Evolutionary conservation across 2,329 filamentous ascomycete species (phyloP), one percentile per base, ranked within the genome.

Genomic region (Sporothrix schenckii): DNA sequence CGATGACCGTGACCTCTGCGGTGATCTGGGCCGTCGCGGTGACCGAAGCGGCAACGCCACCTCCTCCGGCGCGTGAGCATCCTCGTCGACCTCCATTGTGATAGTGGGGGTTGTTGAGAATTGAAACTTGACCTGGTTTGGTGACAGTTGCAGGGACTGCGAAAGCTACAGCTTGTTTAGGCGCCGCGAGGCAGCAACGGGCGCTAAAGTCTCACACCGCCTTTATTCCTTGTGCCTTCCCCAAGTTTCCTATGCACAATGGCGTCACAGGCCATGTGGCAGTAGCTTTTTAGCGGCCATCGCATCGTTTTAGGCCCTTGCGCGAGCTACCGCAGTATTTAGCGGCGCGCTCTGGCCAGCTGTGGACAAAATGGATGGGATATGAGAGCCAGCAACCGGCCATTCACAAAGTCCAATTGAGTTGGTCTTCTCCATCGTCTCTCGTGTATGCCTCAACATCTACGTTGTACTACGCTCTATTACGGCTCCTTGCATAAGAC

Each of bases 221-320:
- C 63, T 41, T 66, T 39, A n/a, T 21, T 49, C 30, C 54, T 10
- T 54, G 41, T 34, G 10, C 50, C 21, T 53, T 34, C 14, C 24
- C 14, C 27, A 21, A 27, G 13, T 49, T 6, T 3, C 16, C 54
- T 16, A 47, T 63, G 68, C 70, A 72, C 70, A 70, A 72, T 72
- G 68, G 70, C 70, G 70, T 72, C 70, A 72, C 70, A 34, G 44
- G 39, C 54, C 63, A 50, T 66, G 63, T 52, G 63, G 63, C 47
- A 66, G 63, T 2, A 1, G 63, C 63, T 27, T n/a, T 66, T 53
- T 66, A 66, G 63, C 63, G 63, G 47, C 63, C 21, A 21, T 11
- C 47, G 13, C 44, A 47, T 21, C 58, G 16, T 13, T 61, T 61
- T 21, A 21, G 58, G 58, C 58, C 58, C 58, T 61, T 61, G 58